Conservation (phyloP, 495 filamentous ascomycete species). For the Aspergillus hancockii region DNA sequence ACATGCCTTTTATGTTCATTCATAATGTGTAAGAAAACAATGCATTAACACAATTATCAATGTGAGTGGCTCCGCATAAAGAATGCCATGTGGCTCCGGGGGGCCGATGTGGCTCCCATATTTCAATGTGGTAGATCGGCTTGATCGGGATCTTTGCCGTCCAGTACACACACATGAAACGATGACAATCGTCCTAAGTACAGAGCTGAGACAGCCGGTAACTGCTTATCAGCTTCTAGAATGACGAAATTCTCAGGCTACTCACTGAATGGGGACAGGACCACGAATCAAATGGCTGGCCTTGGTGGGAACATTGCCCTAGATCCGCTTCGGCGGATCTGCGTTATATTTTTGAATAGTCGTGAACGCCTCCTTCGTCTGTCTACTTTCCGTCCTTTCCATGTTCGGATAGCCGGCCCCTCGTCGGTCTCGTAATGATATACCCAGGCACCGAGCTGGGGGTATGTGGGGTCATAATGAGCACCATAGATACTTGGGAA, state of each 20-base stretch:
- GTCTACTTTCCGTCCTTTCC: background rate
- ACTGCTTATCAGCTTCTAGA: background rate
- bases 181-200: background rate
- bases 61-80: background rate
- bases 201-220: too few relatives aligned
- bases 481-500: background rate
- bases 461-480: background rate
- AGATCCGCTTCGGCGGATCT: background rate
- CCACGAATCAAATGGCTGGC: background rate
- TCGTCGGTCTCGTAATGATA: background rate
- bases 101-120: background rate
- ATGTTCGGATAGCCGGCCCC: background rate
- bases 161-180: background rate
- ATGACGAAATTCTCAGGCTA: background rate
- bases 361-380: background rate
- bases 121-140: constrained; percentile 1
- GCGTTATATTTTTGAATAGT: background rate
- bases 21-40: background rate
- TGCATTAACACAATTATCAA: background rate
- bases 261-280: background rate
- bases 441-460: background rate
- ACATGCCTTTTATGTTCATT: background rate
- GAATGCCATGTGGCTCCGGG: constrained; percentile 1
- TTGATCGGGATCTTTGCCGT: background rate
- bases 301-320: background rate